phyloP scores from a whole-genome alignment of 306 rosid species.

The Gynostemma pentaphyllum region DNA sequence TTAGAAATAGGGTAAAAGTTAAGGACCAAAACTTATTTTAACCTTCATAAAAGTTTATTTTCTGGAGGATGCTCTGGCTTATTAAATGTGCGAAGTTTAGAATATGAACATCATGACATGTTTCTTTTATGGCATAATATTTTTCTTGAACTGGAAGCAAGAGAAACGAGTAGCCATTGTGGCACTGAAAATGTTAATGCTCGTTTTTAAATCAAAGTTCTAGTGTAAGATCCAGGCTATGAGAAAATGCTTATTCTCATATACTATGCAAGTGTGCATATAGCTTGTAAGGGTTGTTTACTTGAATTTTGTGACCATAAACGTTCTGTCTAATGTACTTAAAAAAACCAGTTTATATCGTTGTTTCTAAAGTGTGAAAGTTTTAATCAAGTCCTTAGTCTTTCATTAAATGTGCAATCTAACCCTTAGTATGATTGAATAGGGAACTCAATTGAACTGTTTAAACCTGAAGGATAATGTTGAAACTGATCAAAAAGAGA shows the following conservation, averaged over 20 bases:
- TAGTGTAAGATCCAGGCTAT: neutral
- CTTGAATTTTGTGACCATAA: neutral
- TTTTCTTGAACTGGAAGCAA: too few relatives aligned
- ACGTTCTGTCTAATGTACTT: neutral
- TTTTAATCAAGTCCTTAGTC: neutral
- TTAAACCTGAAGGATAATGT: neutral
- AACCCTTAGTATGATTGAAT: neutral
- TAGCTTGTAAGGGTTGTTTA: neutral
- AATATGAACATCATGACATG: neutral
- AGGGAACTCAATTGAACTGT: neutral
- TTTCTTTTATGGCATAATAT: too few relatives aligned
- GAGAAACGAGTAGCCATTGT: too few relatives aligned
- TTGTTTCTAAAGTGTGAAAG: neutral
- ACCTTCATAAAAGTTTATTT: too few relatives aligned
- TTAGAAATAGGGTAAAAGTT: too few relatives aligned
- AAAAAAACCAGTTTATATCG: neutral
- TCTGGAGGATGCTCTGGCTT: neutral
- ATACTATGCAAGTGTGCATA: neutral
- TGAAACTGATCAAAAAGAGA: neutral
- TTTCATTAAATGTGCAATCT: neutral
- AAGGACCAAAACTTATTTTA: too few relatives aligned
- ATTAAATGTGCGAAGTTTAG: neutral
- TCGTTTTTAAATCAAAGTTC: neutral
- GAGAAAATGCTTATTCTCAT: neutral
- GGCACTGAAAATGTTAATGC: too few relatives aligned